Percentiles rank a stretch among this genome's conserved stretches.
These are phyloP conservation scores for Glycyrrhiza uralensis DNA, from an alignment of 306 rosid species.

Conservation along the genomic window DNA sequence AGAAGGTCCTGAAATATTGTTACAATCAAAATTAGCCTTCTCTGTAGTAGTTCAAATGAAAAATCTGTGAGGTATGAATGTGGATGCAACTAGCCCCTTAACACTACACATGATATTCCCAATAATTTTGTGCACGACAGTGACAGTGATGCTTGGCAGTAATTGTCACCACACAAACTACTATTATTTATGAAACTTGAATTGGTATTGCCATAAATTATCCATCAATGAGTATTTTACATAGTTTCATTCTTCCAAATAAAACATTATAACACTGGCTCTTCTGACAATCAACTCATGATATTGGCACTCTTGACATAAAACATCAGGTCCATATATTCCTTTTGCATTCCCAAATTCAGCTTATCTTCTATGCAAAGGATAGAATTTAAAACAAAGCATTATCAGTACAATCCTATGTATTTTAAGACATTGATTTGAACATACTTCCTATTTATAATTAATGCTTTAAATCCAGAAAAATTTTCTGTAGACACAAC, in stretches of 20 bases:
- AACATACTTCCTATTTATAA: not conserved
- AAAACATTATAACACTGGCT: not conserved
- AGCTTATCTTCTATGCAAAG: not conserved
- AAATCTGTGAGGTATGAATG: not conserved
- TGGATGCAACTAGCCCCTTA: not conserved
- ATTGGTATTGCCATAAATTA: not conserved
- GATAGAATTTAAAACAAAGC: not conserved
- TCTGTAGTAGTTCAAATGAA: not conserved
- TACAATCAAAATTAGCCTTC: slow-evolving; percentile 24
- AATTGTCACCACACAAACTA: no score
- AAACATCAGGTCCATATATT: not conserved
- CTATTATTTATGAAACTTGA: not conserved
- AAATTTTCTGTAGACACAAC: not conserved
- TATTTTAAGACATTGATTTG: not conserved
- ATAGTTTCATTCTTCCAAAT: not conserved
- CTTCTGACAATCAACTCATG: not conserved
- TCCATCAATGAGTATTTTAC: not conserved
- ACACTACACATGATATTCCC: no score
- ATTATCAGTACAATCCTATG: not conserved
- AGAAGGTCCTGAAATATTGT: slow-evolving; percentile 43
- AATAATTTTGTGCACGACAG: no score
- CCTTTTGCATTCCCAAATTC: not conserved
- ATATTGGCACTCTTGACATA: not conserved
- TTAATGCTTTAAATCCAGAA: not conserved
- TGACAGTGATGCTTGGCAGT: no score